Base-by-base conservation (phyloP, 2,329 filamentous ascomycete genomes). In the Mycogone perniciosa region DNA sequence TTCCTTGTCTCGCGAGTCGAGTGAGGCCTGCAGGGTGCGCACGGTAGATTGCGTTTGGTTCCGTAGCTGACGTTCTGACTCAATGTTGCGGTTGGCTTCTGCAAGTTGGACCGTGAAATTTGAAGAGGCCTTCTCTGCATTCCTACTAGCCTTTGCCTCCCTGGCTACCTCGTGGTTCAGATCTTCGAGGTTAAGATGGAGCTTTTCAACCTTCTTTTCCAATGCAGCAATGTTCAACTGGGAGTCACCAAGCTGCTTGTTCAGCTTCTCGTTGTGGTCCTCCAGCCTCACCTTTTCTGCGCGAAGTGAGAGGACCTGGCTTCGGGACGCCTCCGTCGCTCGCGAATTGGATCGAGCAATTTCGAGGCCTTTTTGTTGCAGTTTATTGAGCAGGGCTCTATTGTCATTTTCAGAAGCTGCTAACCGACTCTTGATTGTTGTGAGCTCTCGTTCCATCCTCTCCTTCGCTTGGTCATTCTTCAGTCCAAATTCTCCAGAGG, bases 391-490 rank as follows among this genome's bases (percentile, higher is more conserved):
- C n/a, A 99, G 75, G 5, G 90, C 86, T 46, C 89, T 85, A 62
- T 97, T 97, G 70, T 97, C 92, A 60, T 97, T 96, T 66, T 99
- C 92, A 0, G 92, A 97, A 27, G 92, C 93, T 6, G 86, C 80
- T 38, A 99, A 75, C 26, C 92, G 85, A 54, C 91, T 91, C 67
- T 93, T 95, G 59, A 96, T 81, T 1, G 92, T 96, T 26, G 89
- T 85, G 6, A 97, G 77, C 65, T 99, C 93, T 26, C 90, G 82
- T 67, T 97, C 91, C 41, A 96, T 77, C 34, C 93, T 85, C 65
- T 96, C 90, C 67, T 97, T 97, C 57, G 91, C 86, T 64, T 96
- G 89, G 61, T 97, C 93, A 60, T 95, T 89, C 60, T 89, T 89
- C 51, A 92, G 76, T 45, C 89, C 89, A 70, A 93, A 96, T 53